Conservation (phyloP, 805 yeast species). For the Yarrowia sp. region DNA sequence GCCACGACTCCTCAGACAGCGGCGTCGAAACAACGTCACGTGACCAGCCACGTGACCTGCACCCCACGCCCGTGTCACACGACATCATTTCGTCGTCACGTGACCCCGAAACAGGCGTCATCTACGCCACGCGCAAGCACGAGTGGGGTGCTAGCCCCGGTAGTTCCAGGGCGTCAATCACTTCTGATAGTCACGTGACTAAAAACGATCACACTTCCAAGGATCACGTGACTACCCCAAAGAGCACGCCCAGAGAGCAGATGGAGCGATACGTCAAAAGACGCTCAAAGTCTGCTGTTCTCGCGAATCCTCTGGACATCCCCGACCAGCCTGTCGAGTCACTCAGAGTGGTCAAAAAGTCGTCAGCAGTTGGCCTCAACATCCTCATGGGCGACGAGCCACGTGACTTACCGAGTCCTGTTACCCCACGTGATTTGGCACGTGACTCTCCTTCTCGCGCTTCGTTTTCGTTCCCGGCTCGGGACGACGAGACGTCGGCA, state of each 20-base stretch:
- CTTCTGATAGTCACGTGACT: not conserved
- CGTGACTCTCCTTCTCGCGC: not conserved
- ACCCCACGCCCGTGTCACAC: constrained; percentile 1
- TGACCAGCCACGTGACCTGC: not conserved
- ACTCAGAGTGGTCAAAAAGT: not conserved
- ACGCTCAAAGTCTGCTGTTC: not conserved
- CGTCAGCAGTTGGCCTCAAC: not conserved
- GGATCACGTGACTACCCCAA: no score
- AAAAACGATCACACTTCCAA: no score
- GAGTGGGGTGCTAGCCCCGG: constrained; percentile 14
- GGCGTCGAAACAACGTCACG: no score
- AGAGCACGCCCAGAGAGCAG: no score
- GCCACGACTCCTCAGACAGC: not conserved
- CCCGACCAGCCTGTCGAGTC: not conserved
- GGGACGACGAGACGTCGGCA: not conserved
- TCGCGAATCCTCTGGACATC: not conserved
- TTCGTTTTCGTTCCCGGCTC: not conserved
- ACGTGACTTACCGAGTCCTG: not conserved
- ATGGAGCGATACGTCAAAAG: no score
- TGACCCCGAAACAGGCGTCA: constrained; percentile 12
- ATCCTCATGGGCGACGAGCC: not conserved
- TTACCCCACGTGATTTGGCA: not conserved
- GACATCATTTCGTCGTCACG: constrained; percentile 10
- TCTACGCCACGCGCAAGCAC: constrained; percentile 3
- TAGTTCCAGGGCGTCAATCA: not conserved